These are phyloP conservation scores for Gentiana dahurica DNA, from an alignment of 257 asterid species.

Conservation along the genomic window DNA sequence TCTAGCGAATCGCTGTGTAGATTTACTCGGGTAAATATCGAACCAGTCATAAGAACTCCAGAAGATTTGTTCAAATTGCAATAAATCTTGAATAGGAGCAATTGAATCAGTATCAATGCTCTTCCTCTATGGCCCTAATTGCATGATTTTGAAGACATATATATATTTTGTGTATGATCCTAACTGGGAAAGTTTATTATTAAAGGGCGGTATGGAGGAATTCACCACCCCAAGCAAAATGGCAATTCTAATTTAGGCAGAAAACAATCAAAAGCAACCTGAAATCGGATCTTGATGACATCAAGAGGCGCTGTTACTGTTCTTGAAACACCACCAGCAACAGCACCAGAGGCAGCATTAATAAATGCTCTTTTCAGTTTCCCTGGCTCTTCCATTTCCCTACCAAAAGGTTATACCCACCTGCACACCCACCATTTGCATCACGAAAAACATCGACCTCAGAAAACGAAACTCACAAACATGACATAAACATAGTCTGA, in stretches of 20 bases:
- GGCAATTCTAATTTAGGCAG: background rate
- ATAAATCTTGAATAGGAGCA: background rate
- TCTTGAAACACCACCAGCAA: conserved; percentile 75
- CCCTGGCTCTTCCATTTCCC: conserved; percentile 74
- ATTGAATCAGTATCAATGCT: background rate
- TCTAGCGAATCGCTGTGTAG: background rate
- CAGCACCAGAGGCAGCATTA: conserved; percentile 80
- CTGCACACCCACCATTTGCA: conserved; percentile 19
- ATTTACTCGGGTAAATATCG: background rate
- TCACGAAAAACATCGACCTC: conserved; percentile 1
- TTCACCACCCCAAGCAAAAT: background rate
- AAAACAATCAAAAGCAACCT: conserved; percentile 31
- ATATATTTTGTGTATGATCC: too few relatives aligned
- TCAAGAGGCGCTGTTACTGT: conserved; percentile 90
- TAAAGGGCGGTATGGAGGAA: too few relatives aligned
- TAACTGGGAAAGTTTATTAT: too few relatives aligned
- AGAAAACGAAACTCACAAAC: background rate
- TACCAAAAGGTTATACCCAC: conserved; percentile 17
- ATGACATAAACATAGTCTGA: conserved; percentile 1
- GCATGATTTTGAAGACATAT: too few relatives aligned
- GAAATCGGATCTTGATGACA: conserved; percentile 92
- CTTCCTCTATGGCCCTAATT: too few relatives aligned
- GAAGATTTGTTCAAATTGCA: too few relatives aligned
- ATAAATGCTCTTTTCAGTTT: conserved; percentile 67
- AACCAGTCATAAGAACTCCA: background rate